Base-by-base conservation (phyloP, 371 early-diverging fungal genomes). In the Mortierella sp. region DNA sequence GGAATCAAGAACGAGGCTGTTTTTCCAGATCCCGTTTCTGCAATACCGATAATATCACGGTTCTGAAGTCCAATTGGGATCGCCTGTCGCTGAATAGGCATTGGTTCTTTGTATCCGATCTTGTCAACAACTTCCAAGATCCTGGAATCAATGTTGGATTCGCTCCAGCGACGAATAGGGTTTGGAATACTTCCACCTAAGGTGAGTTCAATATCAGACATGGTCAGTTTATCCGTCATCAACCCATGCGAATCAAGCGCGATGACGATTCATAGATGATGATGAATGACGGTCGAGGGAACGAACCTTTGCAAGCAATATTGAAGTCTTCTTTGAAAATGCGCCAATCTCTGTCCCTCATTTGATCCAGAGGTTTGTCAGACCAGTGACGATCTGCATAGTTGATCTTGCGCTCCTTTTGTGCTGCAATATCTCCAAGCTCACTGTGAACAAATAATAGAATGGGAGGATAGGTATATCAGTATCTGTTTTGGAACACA, bases 21-120 rank as follows among this genome's bases (percentile, higher is more conserved):
- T 84, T 99, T 99, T 73, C 99, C 99, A 48, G 90, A 90, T 64
- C 99, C 99, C 9, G 99, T 99, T 79, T 98, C 93, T 21, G 99
- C 99, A 63, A 99, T 94, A 48, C 98, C 99, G 59, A 99, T 96
- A 41, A 99, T 86, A 80, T 98, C 98, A 54, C 98, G 88, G 64
- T 93, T 93, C 72, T 91, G 88, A 42, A 98, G 81, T 28, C 95
- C 94, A 47, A 97, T 91, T 10, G 99, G 99, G 45, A 99, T 95
- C 2, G 98, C 94, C 83, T 97, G 98, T 63, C 96, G 82, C 82
- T 99, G 99, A 74, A 99, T 99, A 10, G 99, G 98, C 14, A 99
- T 96, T 6, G 99, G 99, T 45, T 93, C 94, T 28, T 88, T 90
- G 80, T 95, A 98, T 19, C 97, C 98, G 30, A 93, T 86, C 24